Evolutionary conservation across 371 early-diverging fungal species (phyloP).

Genomic region (Zychaea mexicana): DNA sequence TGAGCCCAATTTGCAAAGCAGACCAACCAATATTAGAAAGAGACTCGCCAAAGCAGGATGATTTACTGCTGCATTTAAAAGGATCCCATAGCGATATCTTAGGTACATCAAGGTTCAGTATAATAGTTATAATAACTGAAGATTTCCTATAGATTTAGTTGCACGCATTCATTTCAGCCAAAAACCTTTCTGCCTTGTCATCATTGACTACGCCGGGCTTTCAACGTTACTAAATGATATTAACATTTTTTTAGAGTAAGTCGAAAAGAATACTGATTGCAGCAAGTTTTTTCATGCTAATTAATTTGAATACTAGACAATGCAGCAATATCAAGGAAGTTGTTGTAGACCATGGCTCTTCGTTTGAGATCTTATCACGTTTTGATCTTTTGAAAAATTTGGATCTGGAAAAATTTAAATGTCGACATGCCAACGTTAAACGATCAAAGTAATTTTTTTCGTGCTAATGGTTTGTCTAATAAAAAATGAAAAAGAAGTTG

Average conservation of each 20-base stretch:
- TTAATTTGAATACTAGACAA: too few species aligned
- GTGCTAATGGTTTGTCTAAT: too few species aligned
- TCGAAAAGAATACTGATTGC: too few species aligned
- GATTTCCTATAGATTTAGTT: constrained; percentile 19
- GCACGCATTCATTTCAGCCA: constrained; percentile 20
- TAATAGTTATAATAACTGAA: constrained; percentile 23
- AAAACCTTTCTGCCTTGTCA: constrained; percentile 19
- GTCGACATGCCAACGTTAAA: not conserved
- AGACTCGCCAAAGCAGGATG: constrained; percentile 22
- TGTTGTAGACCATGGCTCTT: constrained; percentile 27
- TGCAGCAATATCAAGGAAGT: constrained; percentile 23
- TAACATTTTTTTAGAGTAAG: too few species aligned
- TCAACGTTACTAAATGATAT: constrained; percentile 19
- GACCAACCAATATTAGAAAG: constrained; percentile 25
- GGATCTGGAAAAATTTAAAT: not conserved
- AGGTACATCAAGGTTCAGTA: too few species aligned
- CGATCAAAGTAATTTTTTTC: constrained; percentile 5
- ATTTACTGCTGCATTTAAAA: constrained; percentile 24
- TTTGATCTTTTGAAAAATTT: not conserved
- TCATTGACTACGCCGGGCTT: constrained; percentile 25
- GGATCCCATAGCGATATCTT: constrained; percentile 22
- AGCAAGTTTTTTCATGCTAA: too few species aligned
- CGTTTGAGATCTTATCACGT: constrained; percentile 27
- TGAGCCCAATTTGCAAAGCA: constrained; percentile 24
- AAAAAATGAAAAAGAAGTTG: too few species aligned